Evolutionary conservation across 83 land plant species (phyloP).

Genomic region (Diphasiastrum complanatum): DNA sequence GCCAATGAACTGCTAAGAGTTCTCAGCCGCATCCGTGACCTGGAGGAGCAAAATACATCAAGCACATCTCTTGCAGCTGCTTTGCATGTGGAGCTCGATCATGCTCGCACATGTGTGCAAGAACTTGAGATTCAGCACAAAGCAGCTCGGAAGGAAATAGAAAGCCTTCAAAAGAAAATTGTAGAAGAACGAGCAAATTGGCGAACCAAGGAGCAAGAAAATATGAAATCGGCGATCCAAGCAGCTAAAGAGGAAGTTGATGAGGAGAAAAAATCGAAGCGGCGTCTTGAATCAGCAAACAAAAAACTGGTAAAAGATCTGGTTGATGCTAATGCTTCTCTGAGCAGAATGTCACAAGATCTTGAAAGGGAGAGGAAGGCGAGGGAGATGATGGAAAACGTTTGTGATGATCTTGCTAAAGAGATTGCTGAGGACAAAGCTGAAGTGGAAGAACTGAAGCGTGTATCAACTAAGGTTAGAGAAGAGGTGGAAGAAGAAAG

Average conservation of each 20-base stretch:
- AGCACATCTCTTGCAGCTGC: slow-evolving; percentile 20
- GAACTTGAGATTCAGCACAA: slow-evolving; percentile 32
- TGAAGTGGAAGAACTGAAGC: slow-evolving; percentile 54
- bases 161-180: slow-evolving; percentile 27
- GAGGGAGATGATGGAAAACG: slow-evolving; percentile 61
- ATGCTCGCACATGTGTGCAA: slow-evolving; percentile 23
- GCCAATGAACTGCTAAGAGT: slow-evolving; percentile 26
- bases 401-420: slow-evolving; percentile 85
- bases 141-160: slow-evolving; percentile 30
- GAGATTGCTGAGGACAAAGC: slow-evolving; percentile 81
- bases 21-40: slow-evolving; percentile 17
- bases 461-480: slow-evolving; percentile 44
- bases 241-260: slow-evolving; percentile 31
- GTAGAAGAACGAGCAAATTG: slow-evolving; percentile 30
- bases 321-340: slow-evolving; percentile 34
- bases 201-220: slow-evolving; percentile 28
- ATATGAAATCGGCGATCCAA: slow-evolving; percentile 17
- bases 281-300: slow-evolving; percentile 20
- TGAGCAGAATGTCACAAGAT: slow-evolving; percentile 26
- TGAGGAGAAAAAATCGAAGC: slow-evolving; percentile 30
- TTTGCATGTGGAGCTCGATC: slow-evolving; percentile 24
- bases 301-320: slow-evolving; percentile 31
- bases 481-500: slow-evolving; percentile 83
- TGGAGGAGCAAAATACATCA: slow-evolving; percentile 33
- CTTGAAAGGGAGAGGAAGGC: slow-evolving; percentile 39